Evolutionary conservation across 139 green algal genomes (phyloP).

Genomic region (Chlorella sp.): DNA sequence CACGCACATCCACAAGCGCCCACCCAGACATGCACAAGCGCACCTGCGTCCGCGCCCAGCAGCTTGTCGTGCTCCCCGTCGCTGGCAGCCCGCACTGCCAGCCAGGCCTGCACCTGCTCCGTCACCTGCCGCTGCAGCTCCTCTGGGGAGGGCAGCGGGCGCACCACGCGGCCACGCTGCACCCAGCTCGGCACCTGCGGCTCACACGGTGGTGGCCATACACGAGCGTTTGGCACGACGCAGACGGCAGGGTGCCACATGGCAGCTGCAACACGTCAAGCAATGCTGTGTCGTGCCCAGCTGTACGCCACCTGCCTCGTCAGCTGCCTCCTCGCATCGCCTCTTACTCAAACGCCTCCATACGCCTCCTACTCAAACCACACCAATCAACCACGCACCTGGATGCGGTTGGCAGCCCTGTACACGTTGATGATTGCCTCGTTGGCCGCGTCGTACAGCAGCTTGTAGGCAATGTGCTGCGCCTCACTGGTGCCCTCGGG

Average conservation of each 20-base stretch:
- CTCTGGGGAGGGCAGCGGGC: conserved; percentile 20
- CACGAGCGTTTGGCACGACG: no score
- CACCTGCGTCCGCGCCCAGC: not conserved
- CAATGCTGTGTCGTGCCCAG: no score
- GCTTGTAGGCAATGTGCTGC: conserved; percentile 47
- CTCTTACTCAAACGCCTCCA: no score
- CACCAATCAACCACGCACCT: no score
- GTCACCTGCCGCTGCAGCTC: conserved; percentile 19
- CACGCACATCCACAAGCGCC: no score
- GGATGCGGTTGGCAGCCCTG: conserved; percentile 17
- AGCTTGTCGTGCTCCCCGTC: conserved; percentile 3
- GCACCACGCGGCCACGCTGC: not conserved
- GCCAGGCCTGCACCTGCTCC: conserved; percentile 9
- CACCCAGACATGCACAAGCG: not conserved
- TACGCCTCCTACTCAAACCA: not conserved
- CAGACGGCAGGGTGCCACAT: not conserved
- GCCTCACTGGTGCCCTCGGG: conserved; percentile 10
- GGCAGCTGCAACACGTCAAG: no score
- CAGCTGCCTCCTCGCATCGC: no score
- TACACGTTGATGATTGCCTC: conserved; percentile 35
- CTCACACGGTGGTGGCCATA: no score
- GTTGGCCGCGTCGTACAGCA: conserved; percentile 44
- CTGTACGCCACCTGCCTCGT: no score
- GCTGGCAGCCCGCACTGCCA: not conserved
- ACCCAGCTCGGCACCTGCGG: conserved; percentile 9